These are phyloP conservation scores for Pilatotrama ljubarskyi DNA, from an alignment of 768 basidiomycete genomes.

Conservation along the genomic window DNA sequence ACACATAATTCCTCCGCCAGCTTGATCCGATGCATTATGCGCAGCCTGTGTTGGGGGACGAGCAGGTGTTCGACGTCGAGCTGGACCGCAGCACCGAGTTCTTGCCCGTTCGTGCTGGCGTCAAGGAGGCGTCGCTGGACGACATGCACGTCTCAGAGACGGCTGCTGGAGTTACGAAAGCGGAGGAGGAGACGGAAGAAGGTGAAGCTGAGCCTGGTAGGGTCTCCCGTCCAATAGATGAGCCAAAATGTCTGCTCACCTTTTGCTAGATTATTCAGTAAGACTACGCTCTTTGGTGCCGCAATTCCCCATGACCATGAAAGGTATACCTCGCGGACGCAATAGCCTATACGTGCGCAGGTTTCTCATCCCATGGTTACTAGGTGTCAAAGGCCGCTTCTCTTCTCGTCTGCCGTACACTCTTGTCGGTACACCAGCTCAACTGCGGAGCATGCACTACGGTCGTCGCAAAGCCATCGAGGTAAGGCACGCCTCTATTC, in stretches of 20 bases:
- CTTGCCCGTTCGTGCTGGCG: conserved; percentile 29
- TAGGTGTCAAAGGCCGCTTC: conserved; percentile 40
- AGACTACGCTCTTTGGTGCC: conserved; percentile 39
- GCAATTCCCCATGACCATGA: conserved; percentile 45
- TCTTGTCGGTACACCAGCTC: conserved; percentile 36
- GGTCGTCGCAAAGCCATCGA: conserved; percentile 52
- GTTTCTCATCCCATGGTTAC: not conserved
- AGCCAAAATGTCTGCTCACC: not conserved
- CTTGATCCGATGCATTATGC: conserved; percentile 43
- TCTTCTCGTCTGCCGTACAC: conserved; percentile 39
- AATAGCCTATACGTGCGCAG: not conserved
- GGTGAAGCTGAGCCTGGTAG: conserved; percentile 20
- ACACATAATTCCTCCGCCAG: too few species aligned
- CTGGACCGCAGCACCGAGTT: conserved; percentile 45
- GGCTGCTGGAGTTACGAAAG: not conserved
- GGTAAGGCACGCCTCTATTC: conserved; percentile 31
- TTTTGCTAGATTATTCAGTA: conserved; percentile 34
- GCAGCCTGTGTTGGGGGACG: conserved; percentile 43
- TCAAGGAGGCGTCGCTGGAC: conserved; percentile 20
- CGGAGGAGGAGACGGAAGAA: not conserved
- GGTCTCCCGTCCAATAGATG: not conserved
- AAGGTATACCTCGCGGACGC: conserved; percentile 32
- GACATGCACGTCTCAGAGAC: conserved; percentile 10
- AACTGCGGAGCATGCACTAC: conserved; percentile 37
- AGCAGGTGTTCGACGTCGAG: conserved; percentile 52